Conservation (phyloP, 176 grass and related monocot genomes). For the Typha latifolia region DNA sequence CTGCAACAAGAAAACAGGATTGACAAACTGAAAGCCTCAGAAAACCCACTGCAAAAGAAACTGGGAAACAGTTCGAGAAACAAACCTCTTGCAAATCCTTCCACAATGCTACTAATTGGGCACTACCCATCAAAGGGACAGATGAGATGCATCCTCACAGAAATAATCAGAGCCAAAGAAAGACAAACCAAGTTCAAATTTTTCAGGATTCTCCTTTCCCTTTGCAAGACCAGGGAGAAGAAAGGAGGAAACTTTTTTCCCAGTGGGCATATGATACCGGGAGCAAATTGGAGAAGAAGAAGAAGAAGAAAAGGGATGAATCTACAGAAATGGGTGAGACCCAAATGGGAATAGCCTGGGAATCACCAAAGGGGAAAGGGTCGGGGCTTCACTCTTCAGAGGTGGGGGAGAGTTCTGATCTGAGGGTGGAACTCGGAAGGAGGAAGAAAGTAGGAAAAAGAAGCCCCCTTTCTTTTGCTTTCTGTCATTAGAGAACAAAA, state of each 20-base stretch:
- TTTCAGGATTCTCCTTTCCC: too few species aligned
- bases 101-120: too few species aligned
- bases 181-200: not conserved
- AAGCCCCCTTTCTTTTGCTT: not conserved
- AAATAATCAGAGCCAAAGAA: not conserved
- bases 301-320: not conserved
- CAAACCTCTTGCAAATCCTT: too few species aligned
- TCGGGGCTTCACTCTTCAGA: too few species aligned
- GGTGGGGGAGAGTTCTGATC: not conserved
- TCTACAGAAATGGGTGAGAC: conserved; percentile 1
- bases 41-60: too few species aligned
- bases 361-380: not conserved
- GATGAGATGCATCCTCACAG: too few species aligned
- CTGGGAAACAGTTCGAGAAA: too few species aligned
- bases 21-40: too few species aligned
- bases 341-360: not conserved
- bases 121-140: too few species aligned
- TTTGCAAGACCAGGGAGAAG: not conserved
- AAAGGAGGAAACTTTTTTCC: conserved; percentile 1
- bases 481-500: not conserved
- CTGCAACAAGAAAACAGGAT: too few species aligned
- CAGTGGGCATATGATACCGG: too few species aligned
- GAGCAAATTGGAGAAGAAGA: not conserved
- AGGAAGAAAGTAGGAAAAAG: not conserved
- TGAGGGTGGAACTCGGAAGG: not conserved